Evolutionary conservation across 352 stramenopile species (phyloP), one percentile per base, ranked within the genome.

Genomic region (Ophiocytium majus): DNA sequence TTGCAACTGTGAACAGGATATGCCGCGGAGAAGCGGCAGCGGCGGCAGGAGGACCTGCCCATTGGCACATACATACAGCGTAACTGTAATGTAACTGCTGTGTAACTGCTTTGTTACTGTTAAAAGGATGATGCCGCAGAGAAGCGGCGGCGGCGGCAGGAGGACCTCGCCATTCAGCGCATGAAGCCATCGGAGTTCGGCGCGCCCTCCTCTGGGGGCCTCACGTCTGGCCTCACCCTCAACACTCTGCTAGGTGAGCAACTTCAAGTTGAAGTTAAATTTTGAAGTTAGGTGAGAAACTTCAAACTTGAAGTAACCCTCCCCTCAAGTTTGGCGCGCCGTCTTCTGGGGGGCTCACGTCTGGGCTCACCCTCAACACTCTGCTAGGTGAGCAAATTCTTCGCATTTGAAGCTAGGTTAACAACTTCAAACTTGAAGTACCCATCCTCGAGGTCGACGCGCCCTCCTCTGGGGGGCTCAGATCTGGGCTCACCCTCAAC

Each of bases 241-340:
- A 33, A 81, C 19, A 50, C 36, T 57, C 75, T 81, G 19, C 50
- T 81, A 81, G 75, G 75, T 81, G 36, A 28, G 31, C 50, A n/a
- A 81, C 32, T 78, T 78, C 5, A 78, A 57, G 43, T 57, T 57
- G 43, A 5, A 57, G 43, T 57, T 57, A 5, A 57, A 57, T 14
- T 57, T 57, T 57, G n/a, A n/a, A n/a, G 43, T 57, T 57, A 57
- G 5, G 5, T 14, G 5, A 57, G 5, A 57, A 14, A 57, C 43
- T 57, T 57, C 43, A 57, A 57, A 57, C 14, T 57, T 57, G 43
- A 5, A 57, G 14, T 57, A 57, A n/a, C n/a, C n/a, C n/a, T n/a
- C n/a, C n/a, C n/a, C n/a, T n/a, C n/a, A n/a, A 81, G 31, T 81
- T 81, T 43, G 75, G 75, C 5, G 36, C 32, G 19, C 34, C 17